Conservation (phyloP, 345 rosid species). For the Murraya paniculata region DNA sequence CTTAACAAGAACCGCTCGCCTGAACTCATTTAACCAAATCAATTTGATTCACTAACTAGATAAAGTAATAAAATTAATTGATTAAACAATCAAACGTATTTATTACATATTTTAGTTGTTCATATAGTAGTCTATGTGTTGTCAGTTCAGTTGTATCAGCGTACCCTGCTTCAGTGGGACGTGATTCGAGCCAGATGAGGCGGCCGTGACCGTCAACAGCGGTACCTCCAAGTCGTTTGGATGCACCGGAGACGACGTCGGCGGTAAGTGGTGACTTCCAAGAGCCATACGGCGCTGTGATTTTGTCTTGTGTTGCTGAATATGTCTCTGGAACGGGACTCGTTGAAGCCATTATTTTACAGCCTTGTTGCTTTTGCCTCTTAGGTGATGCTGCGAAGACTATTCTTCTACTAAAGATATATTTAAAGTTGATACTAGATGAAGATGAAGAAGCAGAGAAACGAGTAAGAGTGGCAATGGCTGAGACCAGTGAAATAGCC, state of each 20-base stretch:
- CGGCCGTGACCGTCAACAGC: constrained; percentile 67
- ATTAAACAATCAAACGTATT: too few species aligned
- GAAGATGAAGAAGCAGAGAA: constrained; percentile 14
- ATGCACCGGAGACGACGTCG: constrained; percentile 76
- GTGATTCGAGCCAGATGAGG: constrained; percentile 82
- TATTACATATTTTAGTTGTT: too few species aligned
- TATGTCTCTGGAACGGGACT: constrained; percentile 5
- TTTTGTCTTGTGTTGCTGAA: constrained; percentile 19
- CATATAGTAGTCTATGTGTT: too few species aligned
- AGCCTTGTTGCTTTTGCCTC: not conserved
- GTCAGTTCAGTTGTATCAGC: not conserved
- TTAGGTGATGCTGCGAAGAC: constrained; percentile 6
- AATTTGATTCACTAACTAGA: not conserved
- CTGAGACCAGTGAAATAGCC: constrained; percentile 19
- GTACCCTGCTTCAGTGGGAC: constrained; percentile 81
- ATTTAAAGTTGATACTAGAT: not conserved
- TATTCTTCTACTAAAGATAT: not conserved
- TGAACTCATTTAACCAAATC: constrained; percentile 14
- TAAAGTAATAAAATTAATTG: too few species aligned
- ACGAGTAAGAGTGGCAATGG: constrained; percentile 32
- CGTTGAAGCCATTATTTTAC: constrained; percentile 49
- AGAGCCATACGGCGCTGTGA: constrained; percentile 78
- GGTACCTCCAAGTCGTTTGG: constrained; percentile 76
- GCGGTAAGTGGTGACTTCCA: constrained; percentile 96
- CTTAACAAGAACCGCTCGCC: constrained; percentile 70